Evolutionary conservation across 2,329 filamentous ascomycete genomes (phyloP).

Genomic region (Raffaelea arxii): DNA sequence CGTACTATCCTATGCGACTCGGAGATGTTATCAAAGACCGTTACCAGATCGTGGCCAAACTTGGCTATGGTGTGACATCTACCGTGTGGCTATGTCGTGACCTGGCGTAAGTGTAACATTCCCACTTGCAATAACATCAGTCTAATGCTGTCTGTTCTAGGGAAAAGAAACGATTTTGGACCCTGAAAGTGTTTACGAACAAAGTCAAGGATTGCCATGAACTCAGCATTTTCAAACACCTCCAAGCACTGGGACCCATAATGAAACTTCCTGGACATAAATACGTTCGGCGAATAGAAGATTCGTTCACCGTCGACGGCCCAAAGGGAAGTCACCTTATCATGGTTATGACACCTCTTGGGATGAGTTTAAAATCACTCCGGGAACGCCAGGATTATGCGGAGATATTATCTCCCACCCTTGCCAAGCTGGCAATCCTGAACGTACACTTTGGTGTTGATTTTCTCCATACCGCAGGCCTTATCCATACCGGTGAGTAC

Average conservation of each 20-base stretch:
- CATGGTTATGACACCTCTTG: conserved; percentile 24
- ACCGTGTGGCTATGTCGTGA: conserved; percentile 15
- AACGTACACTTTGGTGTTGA: conserved; percentile 15
- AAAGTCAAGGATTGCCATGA: background rate
- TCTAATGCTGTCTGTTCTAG: background rate
- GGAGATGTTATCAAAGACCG: conserved; percentile 11
- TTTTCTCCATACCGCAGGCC: conserved; percentile 14
- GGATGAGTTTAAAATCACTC: conserved; percentile 25
- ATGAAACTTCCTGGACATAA: conserved; percentile 18
- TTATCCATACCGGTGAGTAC: conserved; percentile 20
- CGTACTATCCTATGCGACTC: conserved; percentile 12
- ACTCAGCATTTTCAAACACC: background rate
- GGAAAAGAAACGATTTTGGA: background rate
- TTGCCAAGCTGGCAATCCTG: conserved; percentile 15
- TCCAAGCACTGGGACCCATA: background rate
- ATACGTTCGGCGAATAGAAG: conserved; percentile 21
- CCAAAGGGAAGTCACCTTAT: conserved; percentile 22
- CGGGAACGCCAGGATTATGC: conserved; percentile 12
- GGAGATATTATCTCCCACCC: conserved; percentile 13
- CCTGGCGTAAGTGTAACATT: conserved; percentile 10
- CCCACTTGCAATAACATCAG: background rate
- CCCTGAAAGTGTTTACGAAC: background rate
- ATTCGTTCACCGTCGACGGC: conserved; percentile 21
- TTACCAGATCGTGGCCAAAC: conserved; percentile 15
- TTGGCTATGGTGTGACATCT: conserved; percentile 13